Conservation (phyloP, 805 yeast species). For the Schizosaccharomyces japonicus region DNA sequence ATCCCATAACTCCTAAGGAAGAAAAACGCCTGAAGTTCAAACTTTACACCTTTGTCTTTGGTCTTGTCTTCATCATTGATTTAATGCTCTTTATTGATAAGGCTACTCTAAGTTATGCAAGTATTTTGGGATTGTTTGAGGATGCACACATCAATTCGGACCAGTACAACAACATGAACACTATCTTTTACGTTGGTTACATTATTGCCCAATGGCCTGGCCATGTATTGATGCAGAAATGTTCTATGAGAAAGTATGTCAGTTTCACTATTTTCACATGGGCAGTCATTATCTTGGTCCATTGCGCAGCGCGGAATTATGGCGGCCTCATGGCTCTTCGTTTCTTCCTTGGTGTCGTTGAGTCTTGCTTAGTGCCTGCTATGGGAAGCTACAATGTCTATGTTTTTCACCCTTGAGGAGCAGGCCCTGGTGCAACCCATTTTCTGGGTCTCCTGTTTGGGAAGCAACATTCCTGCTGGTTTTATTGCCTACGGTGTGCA, state of each 20-base stretch:
- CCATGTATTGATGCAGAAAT: constrained; percentile 19
- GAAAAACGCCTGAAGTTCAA: neutral
- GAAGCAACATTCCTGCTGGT: constrained; percentile 27
- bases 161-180: constrained; percentile 21
- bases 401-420: constrained; percentile 25
- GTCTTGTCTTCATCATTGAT: constrained; percentile 7
- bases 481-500: constrained; percentile 33
- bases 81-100: constrained; percentile 30
- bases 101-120: constrained; percentile 26
- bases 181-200: constrained; percentile 25
- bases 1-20: neutral
- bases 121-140: constrained; percentile 27
- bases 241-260: constrained; percentile 22
- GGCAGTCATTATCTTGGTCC: constrained; percentile 27
- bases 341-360: constrained; percentile 27
- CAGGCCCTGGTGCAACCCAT: constrained; percentile 28
- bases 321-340: constrained; percentile 25
- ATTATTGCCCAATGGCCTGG: constrained; percentile 25
- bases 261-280: constrained; percentile 21
- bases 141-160: constrained; percentile 25
- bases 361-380: constrained; percentile 30
- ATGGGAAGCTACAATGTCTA: constrained; percentile 30
- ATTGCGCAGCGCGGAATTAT: constrained; percentile 22
- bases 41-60: neutral
- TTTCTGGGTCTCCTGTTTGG: constrained; percentile 20